phyloP scores from a whole-genome alignment of 805 yeast species.

The Yarrowia alimentaria region DNA sequence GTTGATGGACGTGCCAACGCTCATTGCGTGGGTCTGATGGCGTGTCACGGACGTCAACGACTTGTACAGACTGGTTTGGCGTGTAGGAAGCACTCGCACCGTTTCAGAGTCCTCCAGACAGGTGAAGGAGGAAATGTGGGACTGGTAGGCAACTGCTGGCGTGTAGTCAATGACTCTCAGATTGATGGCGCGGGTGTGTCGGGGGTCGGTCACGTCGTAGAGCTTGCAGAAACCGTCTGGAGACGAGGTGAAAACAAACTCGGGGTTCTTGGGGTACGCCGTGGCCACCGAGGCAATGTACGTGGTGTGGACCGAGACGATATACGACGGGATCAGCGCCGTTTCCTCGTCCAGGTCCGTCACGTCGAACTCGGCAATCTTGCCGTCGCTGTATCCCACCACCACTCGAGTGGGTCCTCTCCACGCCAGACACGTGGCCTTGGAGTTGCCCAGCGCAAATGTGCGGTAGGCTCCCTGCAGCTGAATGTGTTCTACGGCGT shows the following conservation, averaged over 20 bases:
- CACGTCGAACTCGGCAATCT: slow-evolving; percentile 55
- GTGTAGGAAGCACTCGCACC: slow-evolving; percentile 41
- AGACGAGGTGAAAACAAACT: slow-evolving; percentile 14
- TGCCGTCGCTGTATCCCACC: slow-evolving; percentile 61
- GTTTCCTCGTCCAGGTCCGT: slow-evolving; percentile 29
- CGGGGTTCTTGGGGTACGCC: slow-evolving; percentile 1
- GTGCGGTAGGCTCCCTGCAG: slow-evolving; percentile 29
- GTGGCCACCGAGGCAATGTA: slow-evolving; percentile 13
- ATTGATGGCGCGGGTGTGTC: slow-evolving; percentile 30
- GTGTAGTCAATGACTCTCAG: slow-evolving; percentile 38
- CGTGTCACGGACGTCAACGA: slow-evolving; percentile 41
- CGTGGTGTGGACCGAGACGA: slow-evolving; percentile 3
- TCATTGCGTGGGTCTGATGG: slow-evolving; percentile 45
- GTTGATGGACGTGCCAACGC: slow-evolving; percentile 43
- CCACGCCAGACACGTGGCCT: slow-evolving; percentile 52
- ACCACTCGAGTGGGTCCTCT: slow-evolving; percentile 46
- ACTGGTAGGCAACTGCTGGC: slow-evolving; percentile 36
- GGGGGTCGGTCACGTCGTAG: slow-evolving; percentile 7
- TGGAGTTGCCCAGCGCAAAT: slow-evolving; percentile 31
- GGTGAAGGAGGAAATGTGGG: slow-evolving; percentile 40
- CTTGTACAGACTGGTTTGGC: slow-evolving; percentile 37
- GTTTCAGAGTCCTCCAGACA: slow-evolving; percentile 46
- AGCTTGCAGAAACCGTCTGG: slow-evolving; percentile 23
- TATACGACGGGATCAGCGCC: slow-evolving; percentile 19
- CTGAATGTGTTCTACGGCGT: slow-evolving; percentile 1